Evolutionary conservation across 2,329 filamentous ascomycete species (phyloP), one percentile per base, ranked within the genome.

Genomic region (Fusarium robinianum): DNA sequence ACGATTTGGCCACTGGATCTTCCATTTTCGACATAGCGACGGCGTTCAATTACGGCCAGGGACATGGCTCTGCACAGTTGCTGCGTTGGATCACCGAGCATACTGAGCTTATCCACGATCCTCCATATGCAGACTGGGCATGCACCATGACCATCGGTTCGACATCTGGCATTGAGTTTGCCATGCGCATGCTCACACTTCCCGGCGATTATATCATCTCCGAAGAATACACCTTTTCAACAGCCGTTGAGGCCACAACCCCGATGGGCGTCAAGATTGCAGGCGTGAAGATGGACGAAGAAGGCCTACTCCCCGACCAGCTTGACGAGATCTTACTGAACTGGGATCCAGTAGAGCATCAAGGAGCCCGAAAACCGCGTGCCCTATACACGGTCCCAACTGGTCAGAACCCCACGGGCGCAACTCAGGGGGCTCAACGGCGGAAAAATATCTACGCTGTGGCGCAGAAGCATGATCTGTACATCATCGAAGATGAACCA

Each of bases 401-500:
- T 0, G 86, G 85, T 2, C 85, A 89, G 63, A 89, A 89, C 60
- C 86, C 86, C 0, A 89, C 85, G 0, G 85, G 86, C n/a, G 79
- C 84, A 15, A 89, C 86, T 2, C 84, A 87, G 57, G 27, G 35
- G 3, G 3, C 42, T 8, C 71, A 80, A 59, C 75, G 88, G 37
- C 76, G 88, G 33, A 74, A 75, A 53, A 84, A 81, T 14, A 74
- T 94, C 35, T 94, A 94, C 69, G 74, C 73, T 26, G 77, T 92
- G 9, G 85, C 83, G 30, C 81, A 84, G 62, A 87, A 87, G 67
- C 87, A 94, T 66, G 85, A 94, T 62, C 63, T 94, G 26, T 84
- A 80, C 68, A 88, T 95, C 61, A 69, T 94, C 53, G 89, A 95
- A 71, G 89, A 94, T 65, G 89, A 94, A 62, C 89, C 89, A 2